A percentile compares a stretch with the other conserved stretches of the same genome.
Conservation (phyloP, 2,329 filamentous ascomycete species). For the Trichophyton equinum region DNA sequence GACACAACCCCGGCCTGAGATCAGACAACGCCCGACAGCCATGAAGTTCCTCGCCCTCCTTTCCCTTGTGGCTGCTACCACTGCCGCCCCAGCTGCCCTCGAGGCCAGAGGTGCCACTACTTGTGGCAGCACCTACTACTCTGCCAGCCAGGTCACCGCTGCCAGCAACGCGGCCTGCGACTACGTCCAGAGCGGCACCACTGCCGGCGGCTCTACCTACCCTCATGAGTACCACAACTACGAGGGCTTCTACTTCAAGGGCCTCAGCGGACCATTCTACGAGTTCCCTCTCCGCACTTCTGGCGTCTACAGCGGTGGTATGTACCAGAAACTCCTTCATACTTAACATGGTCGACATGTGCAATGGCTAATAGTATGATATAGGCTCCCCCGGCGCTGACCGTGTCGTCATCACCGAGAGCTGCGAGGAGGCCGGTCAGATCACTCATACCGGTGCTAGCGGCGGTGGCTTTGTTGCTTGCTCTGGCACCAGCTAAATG, state of each 20-base stretch:
- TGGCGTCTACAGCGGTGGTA: slow-evolving; percentile 1
- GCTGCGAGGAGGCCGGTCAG: neutral
- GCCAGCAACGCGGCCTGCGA: neutral
- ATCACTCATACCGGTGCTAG: neutral
- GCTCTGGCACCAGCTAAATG: slow-evolving; percentile 1
- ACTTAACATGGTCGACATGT: neutral
- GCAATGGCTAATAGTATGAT: neutral
- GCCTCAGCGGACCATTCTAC: neutral
- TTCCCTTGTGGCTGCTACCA: neutral
- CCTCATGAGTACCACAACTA: slow-evolving; percentile 1
- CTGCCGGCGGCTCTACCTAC: neutral
- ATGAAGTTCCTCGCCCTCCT: slow-evolving; percentile 1
- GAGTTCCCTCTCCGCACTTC: neutral
- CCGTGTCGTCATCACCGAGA: neutral
- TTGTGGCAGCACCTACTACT: slow-evolving; percentile 1
- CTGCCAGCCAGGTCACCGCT: neutral
- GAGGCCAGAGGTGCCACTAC: slow-evolving; percentile 1
- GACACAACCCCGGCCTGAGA: neutral
- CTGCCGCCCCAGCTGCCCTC: neutral
- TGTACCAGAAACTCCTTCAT: neutral
- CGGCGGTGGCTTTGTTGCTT: neutral
- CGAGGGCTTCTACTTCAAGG: neutral
- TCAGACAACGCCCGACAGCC: neutral
- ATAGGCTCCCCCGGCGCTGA: neutral
- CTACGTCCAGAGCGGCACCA: neutral